These are phyloP conservation scores for Rosa lucieae DNA, from an alignment of 306 rosid species.

Conservation along the genomic window DNA sequence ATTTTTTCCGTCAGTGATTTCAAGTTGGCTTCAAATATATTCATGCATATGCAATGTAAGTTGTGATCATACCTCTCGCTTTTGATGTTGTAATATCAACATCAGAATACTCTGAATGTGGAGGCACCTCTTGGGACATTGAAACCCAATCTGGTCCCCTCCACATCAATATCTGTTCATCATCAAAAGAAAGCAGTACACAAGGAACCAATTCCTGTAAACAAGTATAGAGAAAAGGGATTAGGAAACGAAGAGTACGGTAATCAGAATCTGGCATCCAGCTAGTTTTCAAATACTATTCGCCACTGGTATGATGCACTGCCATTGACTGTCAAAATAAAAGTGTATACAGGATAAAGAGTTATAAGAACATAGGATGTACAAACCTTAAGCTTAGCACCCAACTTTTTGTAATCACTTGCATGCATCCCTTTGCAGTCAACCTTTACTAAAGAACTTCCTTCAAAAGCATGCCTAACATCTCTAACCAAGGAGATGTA, in stretches of 20 bases:
- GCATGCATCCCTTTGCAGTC: slow-evolving; percentile 89
- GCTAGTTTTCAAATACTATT: neutral
- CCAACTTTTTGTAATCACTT: slow-evolving; percentile 93
- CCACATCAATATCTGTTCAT: slow-evolving; percentile 85
- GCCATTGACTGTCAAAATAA: neutral
- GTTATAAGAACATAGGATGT: slow-evolving; percentile 10
- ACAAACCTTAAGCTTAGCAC: slow-evolving; percentile 88
- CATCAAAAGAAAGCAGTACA: slow-evolving; percentile 82
- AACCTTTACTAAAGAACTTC: slow-evolving; percentile 74
- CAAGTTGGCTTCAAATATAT: neutral
- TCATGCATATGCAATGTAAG: slow-evolving; percentile 16
- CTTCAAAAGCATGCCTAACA: slow-evolving; percentile 89
- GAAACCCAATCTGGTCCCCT: slow-evolving; percentile 81
- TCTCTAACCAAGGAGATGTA: slow-evolving; percentile 70
- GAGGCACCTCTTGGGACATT: slow-evolving; percentile 41
- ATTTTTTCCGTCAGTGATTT: neutral
- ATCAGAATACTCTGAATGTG: slow-evolving; percentile 33
- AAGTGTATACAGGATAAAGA: slow-evolving; percentile 1
- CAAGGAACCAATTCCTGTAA: slow-evolving; percentile 96
- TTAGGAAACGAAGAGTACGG: slow-evolving; percentile 11
- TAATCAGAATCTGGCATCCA: slow-evolving; percentile 14
- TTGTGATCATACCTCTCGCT: slow-evolving; percentile 13
- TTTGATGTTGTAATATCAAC: slow-evolving; percentile 25
- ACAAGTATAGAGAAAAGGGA: slow-evolving; percentile 26
- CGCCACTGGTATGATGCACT: neutral